Evolutionary conservation across 495 filamentous ascomycete genomes (phyloP).

Genomic region (Xylaria nigripes): DNA sequence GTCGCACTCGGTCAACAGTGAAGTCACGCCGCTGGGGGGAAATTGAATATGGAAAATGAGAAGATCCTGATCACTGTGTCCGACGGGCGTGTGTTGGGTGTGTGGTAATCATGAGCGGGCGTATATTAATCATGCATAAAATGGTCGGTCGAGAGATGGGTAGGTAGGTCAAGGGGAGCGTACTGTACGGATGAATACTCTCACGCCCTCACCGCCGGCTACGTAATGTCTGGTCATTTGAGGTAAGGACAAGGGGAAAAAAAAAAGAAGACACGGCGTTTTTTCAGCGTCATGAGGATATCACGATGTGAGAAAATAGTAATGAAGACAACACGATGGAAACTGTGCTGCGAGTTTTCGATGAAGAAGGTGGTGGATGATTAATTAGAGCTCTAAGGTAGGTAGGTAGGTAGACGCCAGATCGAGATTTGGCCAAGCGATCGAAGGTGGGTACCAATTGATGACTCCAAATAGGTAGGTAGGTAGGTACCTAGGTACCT

Average conservation of each 20-base stretch:
- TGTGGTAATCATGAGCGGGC: background rate
- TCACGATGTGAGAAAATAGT: background rate
- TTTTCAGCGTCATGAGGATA: background rate
- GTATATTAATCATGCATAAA: background rate
- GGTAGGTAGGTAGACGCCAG: background rate
- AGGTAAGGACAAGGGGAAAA: background rate
- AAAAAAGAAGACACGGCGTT: background rate
- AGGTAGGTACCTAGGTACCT: too few species aligned
- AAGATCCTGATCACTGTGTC: too few species aligned
- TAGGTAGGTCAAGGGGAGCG: too few species aligned
- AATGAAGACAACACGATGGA: background rate
- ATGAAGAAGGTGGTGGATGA: too few species aligned
- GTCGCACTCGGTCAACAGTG: constrained; percentile 2
- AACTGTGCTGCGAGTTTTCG: background rate
- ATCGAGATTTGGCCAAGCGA: constrained; percentile 14
- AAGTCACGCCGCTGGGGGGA: background rate
- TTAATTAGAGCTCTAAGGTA: background rate
- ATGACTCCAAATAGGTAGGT: background rate
- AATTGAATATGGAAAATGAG: background rate
- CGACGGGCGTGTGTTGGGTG: background rate
- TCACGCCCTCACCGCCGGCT: background rate
- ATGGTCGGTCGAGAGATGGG: too few species aligned
- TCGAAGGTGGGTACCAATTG: background rate
- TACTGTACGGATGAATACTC: background rate
- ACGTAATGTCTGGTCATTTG: background rate